phyloP scores from a whole-genome alignment of 306 rosid species.

The Gynostemma pentaphyllum region DNA sequence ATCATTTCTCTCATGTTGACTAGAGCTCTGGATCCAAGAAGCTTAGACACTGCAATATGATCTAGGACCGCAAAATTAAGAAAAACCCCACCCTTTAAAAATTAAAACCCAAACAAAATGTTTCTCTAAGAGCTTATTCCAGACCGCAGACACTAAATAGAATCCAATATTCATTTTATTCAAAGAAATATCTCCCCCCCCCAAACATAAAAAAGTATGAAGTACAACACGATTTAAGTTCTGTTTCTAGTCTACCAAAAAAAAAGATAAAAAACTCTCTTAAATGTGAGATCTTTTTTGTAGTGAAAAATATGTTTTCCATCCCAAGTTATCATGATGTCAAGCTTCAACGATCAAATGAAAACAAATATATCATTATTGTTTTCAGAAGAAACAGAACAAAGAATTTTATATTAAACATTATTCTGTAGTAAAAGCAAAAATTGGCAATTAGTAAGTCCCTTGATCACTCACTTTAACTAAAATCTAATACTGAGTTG shows the following conservation, averaged over 20 bases:
- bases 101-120: too few relatives aligned
- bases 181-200: too few relatives aligned
- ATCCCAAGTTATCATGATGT: too few relatives aligned
- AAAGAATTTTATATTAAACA: background rate
- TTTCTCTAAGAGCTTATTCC: background rate
- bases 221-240: background rate
- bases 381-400: too few relatives aligned
- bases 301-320: background rate
- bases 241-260: background rate
- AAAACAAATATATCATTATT: too few relatives aligned
- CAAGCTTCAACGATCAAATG: too few relatives aligned
- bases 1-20: background rate
- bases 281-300: background rate
- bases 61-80: too few relatives aligned
- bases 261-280: background rate
- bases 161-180: too few relatives aligned
- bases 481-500: background rate
- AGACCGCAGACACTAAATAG: background rate
- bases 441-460: background rate
- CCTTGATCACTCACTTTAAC: background rate
- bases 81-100: too few relatives aligned
- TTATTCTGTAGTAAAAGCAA: background rate
- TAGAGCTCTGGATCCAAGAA: background rate
- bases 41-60: too few relatives aligned
- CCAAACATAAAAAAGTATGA: too few relatives aligned